A percentile compares a stretch with the other conserved stretches of the same genome.
Evolutionary conservation across 2,329 filamentous ascomycete species (phyloP).

Genomic region (Monilinia vaccinii-corymbosi): DNA sequence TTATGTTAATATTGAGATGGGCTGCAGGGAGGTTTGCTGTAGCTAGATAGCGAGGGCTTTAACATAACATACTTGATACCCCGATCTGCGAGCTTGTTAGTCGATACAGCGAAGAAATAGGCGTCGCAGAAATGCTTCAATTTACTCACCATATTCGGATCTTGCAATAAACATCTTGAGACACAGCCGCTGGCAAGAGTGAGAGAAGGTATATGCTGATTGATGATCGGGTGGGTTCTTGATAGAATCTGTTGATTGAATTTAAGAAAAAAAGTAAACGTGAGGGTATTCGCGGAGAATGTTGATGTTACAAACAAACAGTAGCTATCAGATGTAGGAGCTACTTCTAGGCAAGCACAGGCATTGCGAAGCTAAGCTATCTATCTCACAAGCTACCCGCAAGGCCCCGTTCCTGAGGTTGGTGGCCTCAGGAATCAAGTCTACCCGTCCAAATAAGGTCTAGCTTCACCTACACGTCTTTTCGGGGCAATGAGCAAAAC

Average conservation of each 20-base stretch:
- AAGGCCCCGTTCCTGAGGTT: constrained; percentile 8
- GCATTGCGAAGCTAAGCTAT: constrained; percentile 10
- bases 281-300: not conserved
- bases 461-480: constrained; percentile 6
- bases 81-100: constrained; percentile 59
- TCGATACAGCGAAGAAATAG: constrained; percentile 20
- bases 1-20: constrained; percentile 14
- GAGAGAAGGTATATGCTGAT: not conserved
- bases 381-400: no score
- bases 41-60: constrained; percentile 16
- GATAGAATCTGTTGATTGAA: not conserved
- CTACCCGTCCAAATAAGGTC: not conserved
- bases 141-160: constrained; percentile 89
- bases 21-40: constrained; percentile 7
- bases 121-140: constrained; percentile 9
- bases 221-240: not conserved
- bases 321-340: constrained; percentile 9
- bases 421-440: not conserved
- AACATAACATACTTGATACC: constrained; percentile 79
- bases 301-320: constrained; percentile 7
- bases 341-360: constrained; percentile 12
- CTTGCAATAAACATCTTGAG: constrained; percentile 97
- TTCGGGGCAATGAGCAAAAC: constrained; percentile 4
- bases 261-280: not conserved
- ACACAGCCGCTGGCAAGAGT: constrained; percentile 26